These are phyloP conservation scores for Rhizopogon rudus DNA, from an alignment of 768 basidiomycete genomes.

Conservation along the genomic window DNA sequence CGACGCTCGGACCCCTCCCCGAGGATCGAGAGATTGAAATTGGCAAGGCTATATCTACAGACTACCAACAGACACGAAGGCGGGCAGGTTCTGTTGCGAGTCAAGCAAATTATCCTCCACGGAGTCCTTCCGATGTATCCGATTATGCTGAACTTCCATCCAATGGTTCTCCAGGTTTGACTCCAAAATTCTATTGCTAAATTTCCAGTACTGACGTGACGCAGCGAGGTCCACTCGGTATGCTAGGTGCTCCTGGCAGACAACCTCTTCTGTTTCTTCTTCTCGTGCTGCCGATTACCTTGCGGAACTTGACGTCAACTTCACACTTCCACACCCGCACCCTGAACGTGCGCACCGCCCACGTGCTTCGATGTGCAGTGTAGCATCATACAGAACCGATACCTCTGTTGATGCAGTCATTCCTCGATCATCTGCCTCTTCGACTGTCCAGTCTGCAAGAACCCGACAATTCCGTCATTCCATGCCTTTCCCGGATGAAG, in stretches of 20 bases:
- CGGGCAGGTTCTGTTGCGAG: slow-evolving; percentile 12
- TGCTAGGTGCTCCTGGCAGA: slow-evolving; percentile 28
- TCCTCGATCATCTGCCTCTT: slow-evolving; percentile 28
- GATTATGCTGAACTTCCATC: slow-evolving; percentile 4
- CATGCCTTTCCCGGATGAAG: slow-evolving; percentile 16
- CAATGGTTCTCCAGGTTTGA: neutral
- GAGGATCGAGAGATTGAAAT: slow-evolving; percentile 41
- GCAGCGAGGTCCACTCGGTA: slow-evolving; percentile 14
- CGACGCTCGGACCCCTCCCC: slow-evolving; percentile 42
- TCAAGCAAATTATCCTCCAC: slow-evolving; percentile 11
- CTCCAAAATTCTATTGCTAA: neutral
- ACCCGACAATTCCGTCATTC: slow-evolving; percentile 10
- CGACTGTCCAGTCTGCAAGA: slow-evolving; percentile 4
- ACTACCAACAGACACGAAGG: slow-evolving; percentile 11
- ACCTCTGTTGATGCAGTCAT: slow-evolving; percentile 56
- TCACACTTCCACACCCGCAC: slow-evolving; percentile 18
- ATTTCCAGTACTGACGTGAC: slow-evolving; percentile 3
- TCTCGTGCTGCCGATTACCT: slow-evolving; percentile 19
- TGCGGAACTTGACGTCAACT: slow-evolving; percentile 26
- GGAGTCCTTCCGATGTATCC: slow-evolving; percentile 1
- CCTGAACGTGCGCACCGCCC: slow-evolving; percentile 13
- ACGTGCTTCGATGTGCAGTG: slow-evolving; percentile 45
- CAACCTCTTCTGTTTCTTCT: slow-evolving; percentile 23
- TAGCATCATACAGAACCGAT: slow-evolving; percentile 54
- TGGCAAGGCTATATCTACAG: neutral